A percentile compares a stretch with the other conserved stretches of the same genome.
Conservation (phyloP, 768 basidiomycete genomes). For the Naganishia friedmannii region DNA sequence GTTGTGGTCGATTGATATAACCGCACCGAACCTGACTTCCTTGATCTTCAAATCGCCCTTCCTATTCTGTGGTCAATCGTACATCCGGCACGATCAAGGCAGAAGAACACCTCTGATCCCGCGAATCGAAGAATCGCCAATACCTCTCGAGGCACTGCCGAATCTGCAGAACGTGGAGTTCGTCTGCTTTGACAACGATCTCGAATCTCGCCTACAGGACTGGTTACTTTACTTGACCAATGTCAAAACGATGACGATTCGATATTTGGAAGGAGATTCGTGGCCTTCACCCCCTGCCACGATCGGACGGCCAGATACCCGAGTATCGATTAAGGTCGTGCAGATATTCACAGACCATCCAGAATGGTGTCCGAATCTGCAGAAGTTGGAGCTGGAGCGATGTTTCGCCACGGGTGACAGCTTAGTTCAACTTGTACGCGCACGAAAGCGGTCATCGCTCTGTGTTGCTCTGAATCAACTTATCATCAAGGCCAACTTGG, state of each 20-base stretch:
- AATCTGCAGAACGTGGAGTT: too few relatives aligned
- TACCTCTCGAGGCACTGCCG: too few relatives aligned
- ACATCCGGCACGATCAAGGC: too few relatives aligned
- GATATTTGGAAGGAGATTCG: background rate
- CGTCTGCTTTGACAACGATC: background rate
- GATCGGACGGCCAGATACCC: too few relatives aligned
- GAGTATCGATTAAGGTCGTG: background rate
- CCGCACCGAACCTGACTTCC: background rate
- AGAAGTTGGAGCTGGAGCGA: background rate
- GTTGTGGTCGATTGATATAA: background rate
- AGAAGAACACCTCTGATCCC: too few relatives aligned
- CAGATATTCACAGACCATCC: background rate
- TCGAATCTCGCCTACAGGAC: background rate
- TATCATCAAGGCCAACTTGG: too few relatives aligned
- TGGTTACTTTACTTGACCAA: background rate
- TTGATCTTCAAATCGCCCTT: too few relatives aligned
- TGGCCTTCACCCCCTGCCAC: background rate
- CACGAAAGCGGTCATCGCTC: background rate
- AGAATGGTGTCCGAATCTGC: background rate
- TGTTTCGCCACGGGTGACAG: background rate
- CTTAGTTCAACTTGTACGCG: background rate
- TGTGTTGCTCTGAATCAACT: background rate
- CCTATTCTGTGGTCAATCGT: too few relatives aligned
- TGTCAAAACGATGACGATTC: background rate
- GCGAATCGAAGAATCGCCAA: too few relatives aligned